A percentile compares a stretch with the other conserved stretches of the same genome.
These are phyloP conservation scores for Diospyros kaki DNA, from an alignment of 148 eudicot species.

Conservation along the genomic window DNA sequence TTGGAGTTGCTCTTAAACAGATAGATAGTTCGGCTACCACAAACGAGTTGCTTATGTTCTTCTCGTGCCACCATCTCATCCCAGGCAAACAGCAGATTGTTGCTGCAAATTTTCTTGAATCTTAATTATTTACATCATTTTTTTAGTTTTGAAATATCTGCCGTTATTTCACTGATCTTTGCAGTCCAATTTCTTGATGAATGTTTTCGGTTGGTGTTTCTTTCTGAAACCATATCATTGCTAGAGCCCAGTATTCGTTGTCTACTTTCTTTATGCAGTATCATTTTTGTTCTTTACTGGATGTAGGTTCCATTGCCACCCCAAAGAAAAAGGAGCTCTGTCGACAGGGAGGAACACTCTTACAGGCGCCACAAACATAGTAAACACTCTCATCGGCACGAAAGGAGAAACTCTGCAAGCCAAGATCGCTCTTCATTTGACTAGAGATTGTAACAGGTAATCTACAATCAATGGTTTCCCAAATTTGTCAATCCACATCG, in stretches of 20 bases:
- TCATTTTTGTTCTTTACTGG: not conserved
- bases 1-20: not conserved
- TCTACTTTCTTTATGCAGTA: not conserved
- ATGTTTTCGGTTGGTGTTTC: not conserved
- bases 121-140: too few species aligned
- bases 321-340: constrained; percentile 49
- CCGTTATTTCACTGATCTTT: not conserved
- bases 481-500: not conserved
- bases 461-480: not conserved
- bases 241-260: not conserved
- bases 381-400: constrained; percentile 34
- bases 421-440: constrained; percentile 15
- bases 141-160: not conserved
- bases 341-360: constrained; percentile 39
- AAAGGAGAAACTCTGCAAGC: constrained; percentile 35
- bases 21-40: not conserved
- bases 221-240: not conserved
- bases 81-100: too few species aligned
- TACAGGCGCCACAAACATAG: constrained; percentile 28
- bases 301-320: constrained; percentile 79
- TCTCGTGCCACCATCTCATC: not conserved
- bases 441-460: not conserved
- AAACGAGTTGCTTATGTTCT: not conserved
- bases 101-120: constrained; percentile 6
- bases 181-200: not conserved